Evolutionary conservation across 352 stramenopile species (phyloP).

Genomic region (Phytophthora nicotianae): DNA sequence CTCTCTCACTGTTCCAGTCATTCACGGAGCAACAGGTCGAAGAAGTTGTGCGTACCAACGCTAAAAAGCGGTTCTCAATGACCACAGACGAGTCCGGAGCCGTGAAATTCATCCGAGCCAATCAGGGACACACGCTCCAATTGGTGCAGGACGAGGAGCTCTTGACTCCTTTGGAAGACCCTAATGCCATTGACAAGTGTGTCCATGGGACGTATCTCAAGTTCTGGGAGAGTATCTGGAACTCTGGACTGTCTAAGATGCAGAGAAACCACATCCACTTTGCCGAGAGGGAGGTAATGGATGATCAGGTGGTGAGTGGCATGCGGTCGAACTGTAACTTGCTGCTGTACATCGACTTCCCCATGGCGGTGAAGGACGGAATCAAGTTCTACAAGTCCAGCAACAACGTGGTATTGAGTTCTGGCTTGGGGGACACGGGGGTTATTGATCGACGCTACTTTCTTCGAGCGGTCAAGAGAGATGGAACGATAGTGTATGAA

Average conservation of each 20-base stretch:
- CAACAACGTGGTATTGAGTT: constrained; percentile 85
- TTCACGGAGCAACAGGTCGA: constrained; percentile 67
- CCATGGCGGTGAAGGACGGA: constrained; percentile 57
- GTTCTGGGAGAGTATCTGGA: constrained; percentile 71
- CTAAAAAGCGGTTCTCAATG: constrained; percentile 80
- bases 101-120: constrained; percentile 73
- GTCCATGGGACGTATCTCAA: constrained; percentile 83
- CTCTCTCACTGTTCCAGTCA: constrained; percentile 53
- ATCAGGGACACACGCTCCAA: constrained; percentile 79
- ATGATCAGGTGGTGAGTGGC: constrained; percentile 76
- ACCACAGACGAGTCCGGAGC: constrained; percentile 49
- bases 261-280: constrained; percentile 89
- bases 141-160: constrained; percentile 74
- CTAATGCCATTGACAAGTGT: constrained; percentile 48
- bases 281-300: constrained; percentile 49
- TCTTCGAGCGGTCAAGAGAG: constrained; percentile 50
- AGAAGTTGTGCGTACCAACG: constrained; percentile 64
- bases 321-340: constrained; percentile 76
- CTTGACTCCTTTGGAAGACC: constrained; percentile 64
- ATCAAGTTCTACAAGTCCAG: constrained; percentile 86
- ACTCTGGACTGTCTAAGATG: constrained; percentile 75
- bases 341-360: constrained; percentile 77
- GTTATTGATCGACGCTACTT: constrained; percentile 68
- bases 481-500: constrained; percentile 63
- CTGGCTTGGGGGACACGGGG: constrained; percentile 53